A percentile compares a stretch with the other conserved stretches of the same genome.
Evolutionary conservation across 805 yeast species (phyloP).

Genomic region (Saturnispora sanitii): DNA sequence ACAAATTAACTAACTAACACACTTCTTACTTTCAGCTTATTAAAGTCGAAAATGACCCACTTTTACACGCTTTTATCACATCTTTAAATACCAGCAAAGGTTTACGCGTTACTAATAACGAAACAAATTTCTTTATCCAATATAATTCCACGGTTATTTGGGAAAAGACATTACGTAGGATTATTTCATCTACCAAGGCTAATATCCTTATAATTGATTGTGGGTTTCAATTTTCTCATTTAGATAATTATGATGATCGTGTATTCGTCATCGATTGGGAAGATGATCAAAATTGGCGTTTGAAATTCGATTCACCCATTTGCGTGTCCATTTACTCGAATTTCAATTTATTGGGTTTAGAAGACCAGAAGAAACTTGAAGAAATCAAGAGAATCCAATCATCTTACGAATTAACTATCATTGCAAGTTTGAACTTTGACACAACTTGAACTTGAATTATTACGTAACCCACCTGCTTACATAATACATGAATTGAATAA

Average conservation of each 20-base stretch:
- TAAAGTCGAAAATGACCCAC: neutral
- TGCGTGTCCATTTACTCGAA: slow-evolving; percentile 2
- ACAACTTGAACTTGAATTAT: no score
- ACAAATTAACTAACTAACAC: neutral
- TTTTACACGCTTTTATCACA: neutral
- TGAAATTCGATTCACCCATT: neutral
- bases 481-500: neutral
- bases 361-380: neutral
- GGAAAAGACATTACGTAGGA: neutral
- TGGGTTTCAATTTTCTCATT: slow-evolving; percentile 9
- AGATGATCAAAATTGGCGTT: slow-evolving; percentile 1
- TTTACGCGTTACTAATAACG: neutral
- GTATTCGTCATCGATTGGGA: slow-evolving; percentile 9
- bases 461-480: no score
- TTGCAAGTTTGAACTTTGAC: neutral
- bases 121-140: neutral
- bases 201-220: slow-evolving; percentile 9
- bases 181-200: neutral
- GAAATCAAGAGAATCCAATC: neutral
- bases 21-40: neutral
- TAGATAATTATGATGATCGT: neutral
- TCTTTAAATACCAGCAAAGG: neutral
- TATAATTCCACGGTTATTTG: neutral
- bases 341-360: neutral
- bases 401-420: neutral